phyloP scores from a whole-genome alignment of 345 rosid species.

The Pistacia vera region DNA sequence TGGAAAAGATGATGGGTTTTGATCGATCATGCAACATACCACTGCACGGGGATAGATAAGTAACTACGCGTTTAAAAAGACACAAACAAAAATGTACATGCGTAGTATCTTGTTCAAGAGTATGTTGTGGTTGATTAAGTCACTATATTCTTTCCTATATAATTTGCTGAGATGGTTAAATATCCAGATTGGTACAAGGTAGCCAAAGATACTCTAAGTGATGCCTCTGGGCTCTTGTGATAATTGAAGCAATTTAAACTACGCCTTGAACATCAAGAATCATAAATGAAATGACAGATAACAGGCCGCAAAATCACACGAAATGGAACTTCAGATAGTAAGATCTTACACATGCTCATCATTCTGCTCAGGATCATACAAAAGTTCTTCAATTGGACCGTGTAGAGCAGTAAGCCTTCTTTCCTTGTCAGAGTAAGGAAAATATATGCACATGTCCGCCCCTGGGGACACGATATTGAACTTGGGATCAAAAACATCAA shows the following conservation, averaged over 20 bases:
- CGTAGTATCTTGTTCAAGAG: background rate
- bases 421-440: constrained; percentile 54
- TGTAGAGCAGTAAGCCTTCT: constrained; percentile 55
- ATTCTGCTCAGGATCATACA: constrained; percentile 46
- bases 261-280: background rate
- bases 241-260: background rate
- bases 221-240: background rate
- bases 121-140: background rate
- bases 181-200: background rate
- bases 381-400: constrained; percentile 50
- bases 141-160: background rate
- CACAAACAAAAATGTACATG: background rate
- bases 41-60: constrained; percentile 29
- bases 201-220: background rate
- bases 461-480: constrained; percentile 72
- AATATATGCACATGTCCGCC: constrained; percentile 64
- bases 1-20: constrained; percentile 65
- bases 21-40: constrained; percentile 43
- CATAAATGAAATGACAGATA: background rate
- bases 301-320: background rate
- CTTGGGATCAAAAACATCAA: constrained; percentile 64
- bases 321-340: background rate
- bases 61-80: background rate
- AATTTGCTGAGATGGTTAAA: background rate
- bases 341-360: constrained; percentile 56